A percentile compares a stretch with the other conserved stretches of the same genome.
These are phyloP conservation scores for Magnolia sinica DNA, from an alignment of 164 flowering plant genomes.

Conservation along the genomic window DNA sequence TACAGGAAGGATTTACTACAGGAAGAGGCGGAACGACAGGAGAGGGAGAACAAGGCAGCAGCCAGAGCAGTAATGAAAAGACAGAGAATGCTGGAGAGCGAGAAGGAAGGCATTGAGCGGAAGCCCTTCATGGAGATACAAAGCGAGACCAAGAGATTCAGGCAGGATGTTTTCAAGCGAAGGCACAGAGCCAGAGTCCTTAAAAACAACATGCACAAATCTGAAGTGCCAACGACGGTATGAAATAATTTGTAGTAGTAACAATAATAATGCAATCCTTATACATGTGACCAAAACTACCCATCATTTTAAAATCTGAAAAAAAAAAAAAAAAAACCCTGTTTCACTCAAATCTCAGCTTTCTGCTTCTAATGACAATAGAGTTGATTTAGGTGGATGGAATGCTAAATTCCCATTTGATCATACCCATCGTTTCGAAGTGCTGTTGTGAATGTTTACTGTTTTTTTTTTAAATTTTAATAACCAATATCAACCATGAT, in stretches of 20 bases:
- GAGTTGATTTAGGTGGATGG: background rate
- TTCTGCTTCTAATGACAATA: background rate
- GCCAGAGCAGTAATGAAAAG: constrained; percentile 52
- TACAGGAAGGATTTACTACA: constrained; percentile 7
- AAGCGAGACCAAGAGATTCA: constrained; percentile 60
- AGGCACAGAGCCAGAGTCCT: constrained; percentile 51
- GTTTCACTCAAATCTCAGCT: background rate
- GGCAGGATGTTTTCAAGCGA: constrained; percentile 65
- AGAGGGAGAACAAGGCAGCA: constrained; percentile 38
- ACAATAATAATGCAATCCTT: background rate
- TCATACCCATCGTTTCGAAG: no score
- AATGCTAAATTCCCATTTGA: no score
- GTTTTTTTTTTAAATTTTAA: no score
- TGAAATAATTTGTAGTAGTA: background rate
- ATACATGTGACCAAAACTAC: background rate
- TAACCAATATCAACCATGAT: no score
- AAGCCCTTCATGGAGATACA: constrained; percentile 56
- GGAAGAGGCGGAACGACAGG: constrained; percentile 53
- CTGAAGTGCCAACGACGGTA: background rate
- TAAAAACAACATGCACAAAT: constrained; percentile 9
- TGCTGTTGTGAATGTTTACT: no score
- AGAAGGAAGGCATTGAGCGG: constrained; percentile 45
- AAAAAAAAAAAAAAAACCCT: background rate
- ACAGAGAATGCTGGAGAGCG: constrained; percentile 56
- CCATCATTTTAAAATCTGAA: background rate